Evolutionary conservation across 176 grass and related monocot genomes (phyloP), one percentile per base, ranked within the genome.

Genomic region (Oryza glaberrima): DNA sequence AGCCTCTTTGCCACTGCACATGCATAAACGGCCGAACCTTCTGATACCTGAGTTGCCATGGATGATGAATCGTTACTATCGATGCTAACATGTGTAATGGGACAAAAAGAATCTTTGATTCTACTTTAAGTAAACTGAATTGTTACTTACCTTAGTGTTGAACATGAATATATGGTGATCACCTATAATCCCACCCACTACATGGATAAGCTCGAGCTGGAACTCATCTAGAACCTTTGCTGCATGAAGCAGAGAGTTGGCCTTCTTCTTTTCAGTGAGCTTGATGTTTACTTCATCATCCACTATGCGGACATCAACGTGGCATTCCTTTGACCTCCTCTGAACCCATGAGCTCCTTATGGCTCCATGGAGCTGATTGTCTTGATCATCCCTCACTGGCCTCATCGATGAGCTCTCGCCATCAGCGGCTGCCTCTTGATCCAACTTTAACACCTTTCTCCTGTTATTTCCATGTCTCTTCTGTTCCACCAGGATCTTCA

Each of bases 141-240:
- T 72, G 13, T 41, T 28, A 73, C 19, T 79, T 72, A 97, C 95
- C 95, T 97, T 97, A 22, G 92, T 92, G 73, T 92, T 97, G 77
- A 97, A 92, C 92, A 97, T 92, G 85, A 94, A 92, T 88, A 94
- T 92, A 56, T 92, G 78, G 78, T 94, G 95, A 61, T 94, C 95
- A 63, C 95, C 95, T 69, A 97, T 92, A 77, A 61, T 94, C 19
- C 90, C 95, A 3, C 92, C 90, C 5, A 89, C 83, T 13, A 82
- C 86, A 84, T 97, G 92, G 81, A 91, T 83, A 25, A 92, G 83
- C 30, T 94, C 90, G 40, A 97, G 84, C 69, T 90, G 81, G 81
- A 97, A 85, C 63, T 94, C 95, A 16, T 97, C 90, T 17, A 97
- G 70, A 65, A 84, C 92, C 70, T 89, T 92, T 30, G 95, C 88